Conservation (phyloP, 2,329 filamentous ascomycete species). For the Talaromyces marneffei region DNA sequence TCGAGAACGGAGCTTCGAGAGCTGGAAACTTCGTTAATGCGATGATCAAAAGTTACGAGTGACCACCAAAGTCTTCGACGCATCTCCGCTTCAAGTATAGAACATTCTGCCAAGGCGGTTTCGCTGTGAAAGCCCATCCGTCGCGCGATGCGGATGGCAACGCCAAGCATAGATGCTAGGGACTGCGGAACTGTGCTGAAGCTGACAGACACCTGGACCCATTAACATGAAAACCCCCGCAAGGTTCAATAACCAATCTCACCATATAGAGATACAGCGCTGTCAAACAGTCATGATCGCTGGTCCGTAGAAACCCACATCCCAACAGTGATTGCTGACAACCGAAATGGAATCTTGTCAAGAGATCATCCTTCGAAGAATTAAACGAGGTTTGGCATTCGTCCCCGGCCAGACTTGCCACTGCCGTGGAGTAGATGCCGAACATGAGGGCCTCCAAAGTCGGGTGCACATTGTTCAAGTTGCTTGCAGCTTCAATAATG, state of each 20-base stretch:
- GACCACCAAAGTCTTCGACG: slow-evolving; percentile 71
- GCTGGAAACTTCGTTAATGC: slow-evolving; percentile 61
- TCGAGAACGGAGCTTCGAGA: slow-evolving; percentile 34
- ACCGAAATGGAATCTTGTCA: slow-evolving; percentile 40
- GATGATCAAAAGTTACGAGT: slow-evolving; percentile 61
- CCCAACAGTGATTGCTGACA: slow-evolving; percentile 45
- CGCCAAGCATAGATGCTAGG: slow-evolving; percentile 55
- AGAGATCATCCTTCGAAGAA: slow-evolving; percentile 33
- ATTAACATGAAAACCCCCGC: slow-evolving; percentile 16
- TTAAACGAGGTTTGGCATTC: slow-evolving; percentile 47
- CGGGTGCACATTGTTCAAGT: slow-evolving; percentile 50
- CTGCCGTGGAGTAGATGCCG: slow-evolving; percentile 59
- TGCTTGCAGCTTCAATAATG: slow-evolving; percentile 57
- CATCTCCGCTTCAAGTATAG: slow-evolving; percentile 60
- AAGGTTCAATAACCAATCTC: slow-evolving; percentile 20
- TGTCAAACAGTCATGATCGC: slow-evolving; percentile 44
- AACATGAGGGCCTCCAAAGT: slow-evolving; percentile 64
- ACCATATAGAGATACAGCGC: slow-evolving; percentile 52
- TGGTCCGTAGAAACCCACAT: slow-evolving; percentile 37
- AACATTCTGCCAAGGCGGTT: slow-evolving; percentile 40
- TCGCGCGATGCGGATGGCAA: slow-evolving; percentile 62
- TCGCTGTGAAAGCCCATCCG: slow-evolving; percentile 65
- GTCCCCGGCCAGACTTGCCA: slow-evolving; percentile 50
- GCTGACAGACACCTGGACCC: slow-evolving; percentile 49
- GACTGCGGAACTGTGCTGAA: slow-evolving; percentile 57